Conservation (phyloP, 345 rosid genomes). For the Euclidium syriacum region DNA sequence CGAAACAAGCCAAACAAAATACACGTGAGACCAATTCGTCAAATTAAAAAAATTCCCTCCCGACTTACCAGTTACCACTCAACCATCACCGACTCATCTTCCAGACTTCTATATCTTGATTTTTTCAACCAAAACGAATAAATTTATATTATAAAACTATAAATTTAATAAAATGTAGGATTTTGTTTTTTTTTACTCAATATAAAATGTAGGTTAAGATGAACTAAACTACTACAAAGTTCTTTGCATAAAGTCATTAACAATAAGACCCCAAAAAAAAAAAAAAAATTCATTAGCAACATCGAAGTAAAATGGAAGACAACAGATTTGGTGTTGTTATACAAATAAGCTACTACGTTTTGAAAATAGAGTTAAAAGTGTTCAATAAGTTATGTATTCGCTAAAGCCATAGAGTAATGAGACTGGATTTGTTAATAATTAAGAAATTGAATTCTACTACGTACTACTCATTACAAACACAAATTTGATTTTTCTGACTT, state of each 20-base stretch:
- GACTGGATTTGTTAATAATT: neutral
- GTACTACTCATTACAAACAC: neutral
- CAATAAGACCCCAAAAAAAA: too few relatives aligned
- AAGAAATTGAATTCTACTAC: neutral
- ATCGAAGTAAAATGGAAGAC: neutral
- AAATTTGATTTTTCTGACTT: neutral
- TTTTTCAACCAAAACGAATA: neutral
- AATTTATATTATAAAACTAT: neutral
- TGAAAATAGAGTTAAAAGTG: neutral
- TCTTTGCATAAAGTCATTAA: neutral
- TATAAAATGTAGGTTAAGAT: too few relatives aligned
- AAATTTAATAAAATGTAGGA: neutral
- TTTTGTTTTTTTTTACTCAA: too few relatives aligned
- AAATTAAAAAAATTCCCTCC: neutral
- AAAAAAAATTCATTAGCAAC: neutral
- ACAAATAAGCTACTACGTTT: neutral
- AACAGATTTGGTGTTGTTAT: neutral
- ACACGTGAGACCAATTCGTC: conserved; percentile 9
- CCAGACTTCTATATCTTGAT: conserved; percentile 2
- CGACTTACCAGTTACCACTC: neutral
- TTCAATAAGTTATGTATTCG: neutral
- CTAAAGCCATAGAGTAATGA: neutral
- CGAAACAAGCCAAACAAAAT: conserved; percentile 12
- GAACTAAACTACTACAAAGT: neutral
- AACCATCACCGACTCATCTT: conserved; percentile 7